Evolutionary conservation across 2,329 filamentous ascomycete species (phyloP), one percentile per base, ranked within the genome.

Genomic region (Penicillium sp.): DNA sequence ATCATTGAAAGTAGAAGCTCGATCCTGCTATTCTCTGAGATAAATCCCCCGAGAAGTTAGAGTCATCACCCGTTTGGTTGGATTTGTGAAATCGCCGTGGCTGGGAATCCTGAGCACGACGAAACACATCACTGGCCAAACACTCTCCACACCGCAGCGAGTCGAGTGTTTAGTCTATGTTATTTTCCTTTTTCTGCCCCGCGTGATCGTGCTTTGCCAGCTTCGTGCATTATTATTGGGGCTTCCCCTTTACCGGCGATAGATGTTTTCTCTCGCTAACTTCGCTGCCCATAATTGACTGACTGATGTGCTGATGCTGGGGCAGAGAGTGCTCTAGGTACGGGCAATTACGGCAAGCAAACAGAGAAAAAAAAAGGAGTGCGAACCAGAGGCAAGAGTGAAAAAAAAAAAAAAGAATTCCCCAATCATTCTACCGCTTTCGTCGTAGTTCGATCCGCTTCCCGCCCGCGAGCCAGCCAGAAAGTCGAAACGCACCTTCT

Each of bases 351-450:
- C 20, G 11, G 33, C 33, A 3, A 16, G 35, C n/a, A 23, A 35
- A 20, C 3, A 12, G 51, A 54, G 12, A 46, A 45, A 35, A 42
- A 38, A 47, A 43, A 35, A 26, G 43, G 11, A 47, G 24, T 3
- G 18, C 5, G 5, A 23, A 14, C 24, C 2, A 35, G 28, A 54
- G 28, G 18, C n/a, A 42, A 23, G 28, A 43, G 16, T n/a, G 38
- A 47, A 38, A 35, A 58, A 51, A 43, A 50, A 51, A 28, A 28
- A 21, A 18, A 42, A 9, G 11, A 30, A 50, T 50, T 50, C 9
- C 5, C 12, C 21, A 26, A 54, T 18, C 55, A 58, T 73, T 74
- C 71, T 68, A 72, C 70, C 70, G 70, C 71, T 68, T 74, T 74
- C 71, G 71, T 65, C 64, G 65, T 59, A 62, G 62, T 73, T 72